Evolutionary conservation across 2,329 filamentous ascomycete genomes (phyloP), one percentile per base, ranked within the genome.

Genomic region (Clonostachys rosea): DNA sequence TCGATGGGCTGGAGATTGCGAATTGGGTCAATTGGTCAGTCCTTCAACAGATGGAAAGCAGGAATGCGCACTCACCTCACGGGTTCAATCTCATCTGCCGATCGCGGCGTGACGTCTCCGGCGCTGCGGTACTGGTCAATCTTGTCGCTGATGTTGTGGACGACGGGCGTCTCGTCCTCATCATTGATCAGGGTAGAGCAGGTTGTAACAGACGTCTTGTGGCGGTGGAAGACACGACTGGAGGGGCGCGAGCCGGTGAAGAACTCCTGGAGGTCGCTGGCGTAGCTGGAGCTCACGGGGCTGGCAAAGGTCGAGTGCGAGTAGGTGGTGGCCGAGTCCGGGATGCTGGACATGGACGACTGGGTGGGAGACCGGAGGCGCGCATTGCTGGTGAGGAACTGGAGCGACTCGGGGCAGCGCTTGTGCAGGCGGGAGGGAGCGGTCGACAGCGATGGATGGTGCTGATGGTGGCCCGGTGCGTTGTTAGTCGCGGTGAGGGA

Each of bases 131-230:
- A 24, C 7, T 34, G n/a, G 44, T 34, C 18, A 12, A 20, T 45
- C 10, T 45, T 24, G 44, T 45, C 34, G 34, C n/a, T n/a, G 35
- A 40, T n/a, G 30, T 20, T 24, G 10, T 14, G 41, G 18, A 33
- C 9, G 8, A 34, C 34, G 30, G 37, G 30, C 9, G 18, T 30
- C 14, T 67, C 62, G 35, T 64, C 62, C 8, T 67, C 63, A 34
- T 67, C 62, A 36, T 67, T 66, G 37, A 67, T 61, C 50, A 65
- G 66, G 0, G 66, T 68, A 13, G 64, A 69, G 30, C 65, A 67
- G 5, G 66, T 68, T 3, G 61, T 65, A 18, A 46, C 66, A 1
- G 62, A 66, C 0, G 61, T 58, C 13, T 59, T 55, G 36, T 64
- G 60, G 4, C 64, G 56, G 56, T 67, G 65, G 39, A 58, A 56